Base-by-base conservation (phyloP, 768 basidiomycete species). In the Pulveroboletus frians region DNA sequence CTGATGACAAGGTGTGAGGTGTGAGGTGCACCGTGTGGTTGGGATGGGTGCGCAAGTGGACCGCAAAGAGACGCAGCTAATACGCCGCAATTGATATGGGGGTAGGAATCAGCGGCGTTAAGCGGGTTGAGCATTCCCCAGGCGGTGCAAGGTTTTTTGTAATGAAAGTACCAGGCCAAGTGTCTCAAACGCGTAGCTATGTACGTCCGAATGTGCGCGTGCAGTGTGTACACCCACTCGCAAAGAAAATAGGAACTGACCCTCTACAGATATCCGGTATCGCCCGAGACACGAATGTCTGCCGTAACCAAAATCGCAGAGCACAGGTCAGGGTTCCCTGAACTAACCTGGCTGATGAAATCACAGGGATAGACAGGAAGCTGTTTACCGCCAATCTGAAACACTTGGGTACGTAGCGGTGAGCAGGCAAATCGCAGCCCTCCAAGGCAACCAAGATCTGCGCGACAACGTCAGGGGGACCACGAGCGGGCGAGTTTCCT, bases 321-420 rank as follows among this genome's bases (percentile, higher is more conserved):
- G 58, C 88, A 91, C 0, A 62, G 57, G 14, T 69, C 59, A 0
- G 74, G 68, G 17, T 69, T 60, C 43, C 71, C 68, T 1, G 62
- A 50, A 43, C 62, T 70, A 3, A 66, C 68, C 52, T 78, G 78
- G 6, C 64, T 64, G 4, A 76, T 69, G 51, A 89, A 83, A 65
- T 90, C 88, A 21, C 85, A 78, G 13, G 86, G 83, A 61, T 89
- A 88, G 18, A 88, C 77, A 0, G 85, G 78, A 67, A 89, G 89
- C 23, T 78, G 61, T 52, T 71, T 70, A 9, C 88, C 85, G 14
- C 80, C 83, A 40, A 91, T 85, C 46, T 77, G 67, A 62, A 90
- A 91, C 1, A 76, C 68, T 21, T 88, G 69, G 0, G 70, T 81
- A 57, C 88, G 88, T 0, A 82, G 76, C 13, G 72, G 70, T 0